Conservation (phyloP, 352 stramenopile genomes). For the Phytopythium kandeliae region DNA sequence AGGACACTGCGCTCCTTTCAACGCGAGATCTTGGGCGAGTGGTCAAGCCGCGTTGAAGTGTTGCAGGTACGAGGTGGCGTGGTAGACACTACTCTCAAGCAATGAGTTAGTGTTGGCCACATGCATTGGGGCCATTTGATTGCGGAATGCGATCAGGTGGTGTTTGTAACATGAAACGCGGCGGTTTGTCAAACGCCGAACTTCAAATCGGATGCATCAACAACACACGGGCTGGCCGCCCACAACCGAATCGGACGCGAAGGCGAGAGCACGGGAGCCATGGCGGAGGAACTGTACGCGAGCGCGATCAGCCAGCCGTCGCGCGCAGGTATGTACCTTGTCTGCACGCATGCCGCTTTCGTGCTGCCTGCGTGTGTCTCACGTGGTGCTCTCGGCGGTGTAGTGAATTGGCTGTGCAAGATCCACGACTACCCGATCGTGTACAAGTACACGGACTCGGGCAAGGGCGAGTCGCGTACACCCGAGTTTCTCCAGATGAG, state of each 20-base stretch:
- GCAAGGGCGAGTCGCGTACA: slow-evolving; percentile 46
- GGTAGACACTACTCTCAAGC: no score
- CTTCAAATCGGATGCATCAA: slow-evolving; percentile 2
- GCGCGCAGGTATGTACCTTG: slow-evolving; percentile 33
- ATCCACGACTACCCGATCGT: slow-evolving; percentile 53
- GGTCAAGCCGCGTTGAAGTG: no score
- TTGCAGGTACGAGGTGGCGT: no score
- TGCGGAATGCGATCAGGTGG: no score
- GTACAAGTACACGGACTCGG: slow-evolving; percentile 47
- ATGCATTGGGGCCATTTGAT: no score
- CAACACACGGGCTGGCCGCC: not conserved
- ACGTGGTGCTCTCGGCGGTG: not conserved
- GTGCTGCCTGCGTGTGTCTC: no score
- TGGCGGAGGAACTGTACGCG: slow-evolving; percentile 48
- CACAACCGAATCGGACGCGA: slow-evolving; percentile 3
- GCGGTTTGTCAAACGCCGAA: not conserved
- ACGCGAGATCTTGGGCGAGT: no score
- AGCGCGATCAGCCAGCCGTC: slow-evolving; percentile 60
- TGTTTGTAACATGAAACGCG: not conserved
- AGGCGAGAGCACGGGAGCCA: slow-evolving; percentile 8
- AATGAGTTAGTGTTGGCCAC: no score
- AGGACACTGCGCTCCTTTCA: no score
- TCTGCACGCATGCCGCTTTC: not conserved
- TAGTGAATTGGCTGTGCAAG: slow-evolving; percentile 71
- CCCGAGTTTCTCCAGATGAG: slow-evolving; percentile 47